These are phyloP conservation scores for Starmerella sp. DNA, from an alignment of 805 yeast species.

Conservation along the genomic window DNA sequence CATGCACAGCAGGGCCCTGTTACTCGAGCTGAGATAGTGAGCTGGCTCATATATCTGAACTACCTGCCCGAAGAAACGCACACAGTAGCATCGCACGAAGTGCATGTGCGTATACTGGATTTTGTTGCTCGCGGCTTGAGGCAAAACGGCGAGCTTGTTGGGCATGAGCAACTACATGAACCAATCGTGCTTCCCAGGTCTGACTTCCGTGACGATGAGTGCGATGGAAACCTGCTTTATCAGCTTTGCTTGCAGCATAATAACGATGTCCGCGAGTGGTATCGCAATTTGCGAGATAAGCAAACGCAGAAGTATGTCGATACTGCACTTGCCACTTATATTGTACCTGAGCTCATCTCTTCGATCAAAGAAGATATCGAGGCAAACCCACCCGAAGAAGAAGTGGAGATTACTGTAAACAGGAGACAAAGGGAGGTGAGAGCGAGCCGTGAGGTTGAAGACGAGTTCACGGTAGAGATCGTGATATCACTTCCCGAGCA, in stretches of 20 bases:
- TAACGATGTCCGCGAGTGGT: slow-evolving; percentile 20
- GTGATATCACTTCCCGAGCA: slow-evolving; percentile 58
- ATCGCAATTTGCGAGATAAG: slow-evolving; percentile 20
- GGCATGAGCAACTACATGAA: background rate
- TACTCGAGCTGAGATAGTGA: background rate
- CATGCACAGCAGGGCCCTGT: background rate
- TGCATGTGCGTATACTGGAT: background rate
- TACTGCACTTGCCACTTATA: slow-evolving; percentile 3
- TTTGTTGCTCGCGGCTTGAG: background rate
- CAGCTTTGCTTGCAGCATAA: slow-evolving; percentile 8
- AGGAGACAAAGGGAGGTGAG: slow-evolving; percentile 20
- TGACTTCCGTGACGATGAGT: background rate
- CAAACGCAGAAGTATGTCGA: slow-evolving; percentile 13
- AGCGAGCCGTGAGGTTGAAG: slow-evolving; percentile 20
- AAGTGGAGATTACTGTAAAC: slow-evolving; percentile 10
- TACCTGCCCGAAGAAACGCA: background rate
- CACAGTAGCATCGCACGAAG: background rate
- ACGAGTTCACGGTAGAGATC: slow-evolving; percentile 30
- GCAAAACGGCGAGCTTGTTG: background rate
- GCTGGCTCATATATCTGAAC: background rate
- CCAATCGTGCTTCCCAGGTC: background rate
- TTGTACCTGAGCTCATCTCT: slow-evolving; percentile 17
- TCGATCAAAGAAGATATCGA: slow-evolving; percentile 8
- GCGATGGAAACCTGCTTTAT: slow-evolving; percentile 13
- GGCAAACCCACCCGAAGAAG: background rate